A percentile compares a stretch with the other conserved stretches of the same genome.
These are phyloP conservation scores for Fusarium tupiense DNA, from an alignment of 2,329 filamentous ascomycete species.

Conservation along the genomic window DNA sequence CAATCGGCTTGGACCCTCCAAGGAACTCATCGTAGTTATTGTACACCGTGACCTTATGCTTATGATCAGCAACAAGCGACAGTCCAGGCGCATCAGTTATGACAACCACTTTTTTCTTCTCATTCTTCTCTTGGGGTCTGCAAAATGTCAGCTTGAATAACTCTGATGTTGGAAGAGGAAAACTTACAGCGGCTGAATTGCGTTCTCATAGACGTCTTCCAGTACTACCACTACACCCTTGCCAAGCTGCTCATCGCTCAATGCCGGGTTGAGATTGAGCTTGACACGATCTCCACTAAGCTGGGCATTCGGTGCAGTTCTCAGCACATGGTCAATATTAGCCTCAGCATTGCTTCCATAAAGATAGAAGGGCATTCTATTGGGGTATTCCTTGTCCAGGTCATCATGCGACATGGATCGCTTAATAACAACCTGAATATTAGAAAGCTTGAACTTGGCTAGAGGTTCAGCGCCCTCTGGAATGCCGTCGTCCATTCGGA, in stretches of 20 bases:
- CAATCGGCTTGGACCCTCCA: neutral
- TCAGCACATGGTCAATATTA: neutral
- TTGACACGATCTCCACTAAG: neutral
- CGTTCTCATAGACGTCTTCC: neutral
- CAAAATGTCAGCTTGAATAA: neutral
- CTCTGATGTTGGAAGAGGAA: fast-evolving
- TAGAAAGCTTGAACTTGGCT: neutral
- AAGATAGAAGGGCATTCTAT: neutral
- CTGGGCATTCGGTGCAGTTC: neutral
- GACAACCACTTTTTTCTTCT: neutral
- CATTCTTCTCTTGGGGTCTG: neutral
- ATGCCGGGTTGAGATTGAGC: neutral
- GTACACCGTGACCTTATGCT: neutral
- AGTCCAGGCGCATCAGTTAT: neutral
- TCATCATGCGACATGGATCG: neutral
- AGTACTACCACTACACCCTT: neutral
- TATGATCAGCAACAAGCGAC: neutral
- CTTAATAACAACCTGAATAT: neutral
- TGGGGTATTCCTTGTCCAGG: neutral
- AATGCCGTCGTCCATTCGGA: neutral
- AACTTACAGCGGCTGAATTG: neutral
- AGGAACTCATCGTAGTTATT: neutral
- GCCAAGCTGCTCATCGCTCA: neutral
- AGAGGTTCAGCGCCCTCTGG: neutral
- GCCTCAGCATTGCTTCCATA: neutral